A percentile compares a stretch with the other conserved stretches of the same genome.
Evolutionary conservation across 345 rosid species (phyloP).

Genomic region (Gossypium herbaceum): DNA sequence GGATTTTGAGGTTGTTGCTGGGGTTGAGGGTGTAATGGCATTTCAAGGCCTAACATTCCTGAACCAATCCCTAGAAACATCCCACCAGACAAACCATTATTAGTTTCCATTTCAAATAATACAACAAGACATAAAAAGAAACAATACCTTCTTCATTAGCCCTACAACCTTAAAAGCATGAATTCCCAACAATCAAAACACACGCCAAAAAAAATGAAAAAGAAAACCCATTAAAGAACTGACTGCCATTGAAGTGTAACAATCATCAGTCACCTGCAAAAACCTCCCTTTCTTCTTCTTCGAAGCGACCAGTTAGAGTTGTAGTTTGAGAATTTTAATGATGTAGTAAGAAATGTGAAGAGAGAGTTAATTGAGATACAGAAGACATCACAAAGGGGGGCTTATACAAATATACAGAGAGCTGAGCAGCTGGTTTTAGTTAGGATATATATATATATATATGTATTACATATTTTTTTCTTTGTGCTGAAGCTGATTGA

Average conservation of each 20-base stretch:
- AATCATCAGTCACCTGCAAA: constrained; percentile 14
- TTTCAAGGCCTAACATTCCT: constrained; percentile 69
- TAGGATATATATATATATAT: background rate
- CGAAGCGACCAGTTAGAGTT: background rate
- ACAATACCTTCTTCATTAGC: background rate
- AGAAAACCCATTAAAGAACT: constrained; percentile 11
- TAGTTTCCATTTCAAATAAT: constrained; percentile 49
- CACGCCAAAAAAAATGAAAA: background rate
- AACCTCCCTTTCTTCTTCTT: background rate
- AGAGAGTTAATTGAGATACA: background rate
- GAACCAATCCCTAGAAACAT: constrained; percentile 68
- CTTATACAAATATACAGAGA: constrained; percentile 17
- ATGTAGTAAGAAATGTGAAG: background rate
- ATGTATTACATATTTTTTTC: background rate
- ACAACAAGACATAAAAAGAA: background rate
- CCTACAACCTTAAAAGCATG: too few species aligned
- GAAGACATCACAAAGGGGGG: background rate
- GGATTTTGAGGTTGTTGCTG: constrained; percentile 28
- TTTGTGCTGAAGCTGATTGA: constrained; percentile 18
- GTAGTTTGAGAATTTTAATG: background rate
- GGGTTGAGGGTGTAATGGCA: constrained; percentile 56
- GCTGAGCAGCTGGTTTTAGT: constrained; percentile 51
- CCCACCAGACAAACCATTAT: constrained; percentile 49
- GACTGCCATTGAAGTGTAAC: constrained; percentile 10
- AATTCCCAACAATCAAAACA: background rate